Evolutionary conservation across 208 protist genomes (phyloP).

Genomic region (Acanthamoeba castellanii): DNA sequence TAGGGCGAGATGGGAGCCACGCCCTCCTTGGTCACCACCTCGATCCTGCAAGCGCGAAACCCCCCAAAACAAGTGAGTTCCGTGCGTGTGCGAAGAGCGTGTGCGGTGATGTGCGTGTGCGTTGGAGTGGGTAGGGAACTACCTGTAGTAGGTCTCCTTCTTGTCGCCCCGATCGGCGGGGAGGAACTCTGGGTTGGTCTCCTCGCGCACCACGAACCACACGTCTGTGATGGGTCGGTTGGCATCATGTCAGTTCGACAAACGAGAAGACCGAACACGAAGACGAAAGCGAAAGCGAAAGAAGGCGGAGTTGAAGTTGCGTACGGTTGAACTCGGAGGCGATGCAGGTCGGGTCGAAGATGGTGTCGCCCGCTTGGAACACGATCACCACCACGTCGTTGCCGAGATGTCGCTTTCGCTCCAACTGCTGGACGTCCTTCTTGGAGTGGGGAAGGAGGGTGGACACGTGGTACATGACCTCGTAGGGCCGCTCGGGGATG

Average conservation of each 20-base stretch:
- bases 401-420: slow-evolving; percentile 69
- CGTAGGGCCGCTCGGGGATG: neutral
- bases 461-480: slow-evolving; percentile 75
- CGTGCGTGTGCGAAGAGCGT: neutral
- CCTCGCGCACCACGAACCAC: slow-evolving; percentile 12
- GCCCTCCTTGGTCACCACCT: slow-evolving; percentile 8
- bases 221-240: neutral
- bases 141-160: slow-evolving; percentile 48
- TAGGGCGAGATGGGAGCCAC: slow-evolving; percentile 7
- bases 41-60: neutral
- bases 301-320: neutral
- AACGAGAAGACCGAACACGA: neutral
- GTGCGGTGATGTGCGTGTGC: no score
- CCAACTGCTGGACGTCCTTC: slow-evolving; percentile 50
- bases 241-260: neutral
- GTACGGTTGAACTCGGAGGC: slow-evolving; percentile 28
- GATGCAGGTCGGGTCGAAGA: slow-evolving; percentile 6
- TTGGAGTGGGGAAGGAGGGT: slow-evolving; percentile 66
- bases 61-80: neutral
- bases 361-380: slow-evolving; percentile 14
- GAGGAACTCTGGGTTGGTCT: slow-evolving; percentile 8
- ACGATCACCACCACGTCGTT: slow-evolving; percentile 44
- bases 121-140: neutral
- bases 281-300: no score
- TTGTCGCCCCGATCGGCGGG: neutral